Percentiles rank a stretch among this genome's conserved stretches.
These are phyloP conservation scores for Neoboletus magnificus DNA, from an alignment of 768 basidiomycete species.

Conservation along the genomic window DNA sequence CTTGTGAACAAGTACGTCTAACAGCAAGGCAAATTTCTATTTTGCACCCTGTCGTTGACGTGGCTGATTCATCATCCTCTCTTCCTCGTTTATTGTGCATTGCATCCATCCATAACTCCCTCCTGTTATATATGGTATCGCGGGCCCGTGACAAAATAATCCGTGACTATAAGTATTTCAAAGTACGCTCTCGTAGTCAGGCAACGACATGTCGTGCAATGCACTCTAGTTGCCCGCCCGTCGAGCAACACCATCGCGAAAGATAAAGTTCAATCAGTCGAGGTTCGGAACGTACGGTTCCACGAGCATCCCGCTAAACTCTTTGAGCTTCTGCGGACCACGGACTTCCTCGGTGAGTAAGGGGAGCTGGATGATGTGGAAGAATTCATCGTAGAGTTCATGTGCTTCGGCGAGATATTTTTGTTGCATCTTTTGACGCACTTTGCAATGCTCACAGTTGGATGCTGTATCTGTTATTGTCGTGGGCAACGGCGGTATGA, in stretches of 20 bases:
- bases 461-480: constrained; percentile 50
- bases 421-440: constrained; percentile 96
- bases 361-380: constrained; percentile 94
- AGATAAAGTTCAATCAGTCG: constrained; percentile 13
- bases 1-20: neutral
- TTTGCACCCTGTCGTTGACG: neutral
- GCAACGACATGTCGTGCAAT: neutral
- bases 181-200: neutral
- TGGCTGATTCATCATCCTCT: neutral
- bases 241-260: neutral
- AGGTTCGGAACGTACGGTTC: constrained; percentile 63
- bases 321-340: constrained; percentile 88
- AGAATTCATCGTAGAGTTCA: constrained; percentile 96
- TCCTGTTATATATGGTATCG: constrained; percentile 13
- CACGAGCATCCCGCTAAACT: constrained; percentile 91
- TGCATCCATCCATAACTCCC: neutral
- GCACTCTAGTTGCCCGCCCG: neutral
- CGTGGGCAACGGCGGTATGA: neutral
- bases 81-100: neutral
- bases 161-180: constrained; percentile 4
- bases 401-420: constrained; percentile 96
- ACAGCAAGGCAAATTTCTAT: neutral
- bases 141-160: constrained; percentile 2
- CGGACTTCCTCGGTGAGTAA: constrained; percentile 95
- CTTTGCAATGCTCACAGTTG: constrained; percentile 92